Evolutionary conservation across 2,329 filamentous ascomycete species (phyloP).

Genomic region (Aspergillus novofumigatus): DNA sequence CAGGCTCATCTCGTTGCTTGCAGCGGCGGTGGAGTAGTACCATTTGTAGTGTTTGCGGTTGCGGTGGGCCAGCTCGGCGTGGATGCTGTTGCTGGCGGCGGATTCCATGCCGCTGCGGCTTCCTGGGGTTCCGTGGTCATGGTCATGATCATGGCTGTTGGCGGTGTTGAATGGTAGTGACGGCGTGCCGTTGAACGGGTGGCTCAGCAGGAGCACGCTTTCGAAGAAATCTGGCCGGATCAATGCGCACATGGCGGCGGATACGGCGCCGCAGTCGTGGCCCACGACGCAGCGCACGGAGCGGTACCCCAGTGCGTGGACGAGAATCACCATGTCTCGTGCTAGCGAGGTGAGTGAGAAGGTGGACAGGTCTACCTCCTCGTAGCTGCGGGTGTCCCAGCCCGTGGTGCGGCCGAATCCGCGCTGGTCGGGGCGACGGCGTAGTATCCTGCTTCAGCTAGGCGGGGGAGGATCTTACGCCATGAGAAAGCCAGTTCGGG

Average conservation of each 20-base stretch:
- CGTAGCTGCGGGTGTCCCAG: conserved; percentile 51
- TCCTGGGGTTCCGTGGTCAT: not conserved
- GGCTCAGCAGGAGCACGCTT: conserved; percentile 60
- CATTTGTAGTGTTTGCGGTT: conserved; percentile 66
- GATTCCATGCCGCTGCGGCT: conserved; percentile 7
- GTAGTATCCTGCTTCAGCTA: conserved; percentile 60
- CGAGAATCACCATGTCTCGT: conserved; percentile 58
- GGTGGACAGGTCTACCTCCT: conserved; percentile 52
- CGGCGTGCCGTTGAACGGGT: conserved; percentile 57
- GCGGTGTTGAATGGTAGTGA: conserved; percentile 47
- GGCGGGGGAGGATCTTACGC: conserved; percentile 57
- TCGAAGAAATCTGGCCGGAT: conserved; percentile 63
- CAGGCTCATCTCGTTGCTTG: conserved; percentile 35
- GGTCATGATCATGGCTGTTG: conserved; percentile 15
- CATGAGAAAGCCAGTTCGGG: conserved; percentile 68
- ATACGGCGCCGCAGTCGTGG: conserved; percentile 64
- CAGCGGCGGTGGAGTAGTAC: conserved; percentile 44
- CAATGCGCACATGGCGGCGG: conserved; percentile 56
- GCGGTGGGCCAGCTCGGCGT: conserved; percentile 52
- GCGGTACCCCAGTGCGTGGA: conserved; percentile 58
- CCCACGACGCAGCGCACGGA: conserved; percentile 58
- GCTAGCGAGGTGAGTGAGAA: conserved; percentile 58
- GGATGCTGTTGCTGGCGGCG: conserved; percentile 45
- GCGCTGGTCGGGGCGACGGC: conserved; percentile 64
- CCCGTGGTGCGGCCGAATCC: conserved; percentile 64